phyloP scores from a whole-genome alignment of 2,329 filamentous ascomycete genomes.

The Arthrobotrys sphaeroides region DNA sequence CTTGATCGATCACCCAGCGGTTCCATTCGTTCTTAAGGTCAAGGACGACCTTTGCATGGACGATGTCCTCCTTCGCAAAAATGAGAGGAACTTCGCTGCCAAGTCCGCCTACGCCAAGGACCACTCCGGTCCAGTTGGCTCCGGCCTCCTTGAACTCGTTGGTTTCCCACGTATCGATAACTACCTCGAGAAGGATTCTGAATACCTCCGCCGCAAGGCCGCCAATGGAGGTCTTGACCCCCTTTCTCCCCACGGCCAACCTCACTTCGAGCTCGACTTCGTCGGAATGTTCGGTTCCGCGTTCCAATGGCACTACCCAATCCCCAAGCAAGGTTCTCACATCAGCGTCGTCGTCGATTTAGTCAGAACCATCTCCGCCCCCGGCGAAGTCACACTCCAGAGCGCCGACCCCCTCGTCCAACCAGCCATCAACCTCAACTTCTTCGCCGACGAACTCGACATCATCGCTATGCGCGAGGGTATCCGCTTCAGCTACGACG shows the following conservation, averaged over 20 bases:
- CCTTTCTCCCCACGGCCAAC: constrained; percentile 68
- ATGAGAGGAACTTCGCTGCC: constrained; percentile 59
- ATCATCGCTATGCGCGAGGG: constrained; percentile 70
- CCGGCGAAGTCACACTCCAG: constrained; percentile 62
- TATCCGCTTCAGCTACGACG: constrained; percentile 68
- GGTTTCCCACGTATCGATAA: constrained; percentile 69
- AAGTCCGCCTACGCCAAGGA: constrained; percentile 61
- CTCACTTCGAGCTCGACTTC: constrained; percentile 72
- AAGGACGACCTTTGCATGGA: constrained; percentile 62
- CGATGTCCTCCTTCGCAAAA: constrained; percentile 61
- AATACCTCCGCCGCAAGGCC: constrained; percentile 64
- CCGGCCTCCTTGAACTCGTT: constrained; percentile 65
- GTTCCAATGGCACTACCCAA: constrained; percentile 66
- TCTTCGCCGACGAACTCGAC: constrained; percentile 65
- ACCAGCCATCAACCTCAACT: constrained; percentile 63
- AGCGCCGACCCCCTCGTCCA: constrained; percentile 61
- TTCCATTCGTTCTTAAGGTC: constrained; percentile 62
- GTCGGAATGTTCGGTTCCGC: constrained; percentile 68
- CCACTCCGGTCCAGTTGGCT: constrained; percentile 62
- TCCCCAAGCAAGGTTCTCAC: constrained; percentile 64
- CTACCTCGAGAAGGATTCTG: constrained; percentile 64
- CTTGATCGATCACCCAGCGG: constrained; percentile 62
- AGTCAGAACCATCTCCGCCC: constrained; percentile 64
- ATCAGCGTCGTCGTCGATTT: constrained; percentile 69
- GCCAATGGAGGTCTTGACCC: constrained; percentile 64